Conservation (phyloP, 495 filamentous ascomycete species). For the Paragyromitra xinjiangensis region DNA sequence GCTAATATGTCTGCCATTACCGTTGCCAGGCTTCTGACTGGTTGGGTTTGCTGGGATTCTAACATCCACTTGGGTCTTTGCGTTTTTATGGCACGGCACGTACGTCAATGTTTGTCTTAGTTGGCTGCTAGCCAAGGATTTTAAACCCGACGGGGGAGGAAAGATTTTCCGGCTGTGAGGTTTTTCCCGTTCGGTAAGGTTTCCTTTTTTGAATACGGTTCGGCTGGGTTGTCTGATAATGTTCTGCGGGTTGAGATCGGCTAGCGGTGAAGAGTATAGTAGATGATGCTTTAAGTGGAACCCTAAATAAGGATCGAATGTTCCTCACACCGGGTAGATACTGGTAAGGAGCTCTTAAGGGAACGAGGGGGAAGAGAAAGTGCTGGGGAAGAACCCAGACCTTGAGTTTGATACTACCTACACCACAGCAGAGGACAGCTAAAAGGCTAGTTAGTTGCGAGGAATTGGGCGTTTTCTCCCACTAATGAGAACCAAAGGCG, state of each 20-base stretch:
- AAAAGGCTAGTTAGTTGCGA: not conserved
- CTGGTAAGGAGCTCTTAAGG: not conserved
- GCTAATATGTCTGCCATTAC: no score
- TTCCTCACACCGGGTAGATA: not conserved
- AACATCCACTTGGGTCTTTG: not conserved
- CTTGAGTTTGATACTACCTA: not conserved
- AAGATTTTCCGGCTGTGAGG: not conserved
- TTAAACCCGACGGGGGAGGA: not conserved
- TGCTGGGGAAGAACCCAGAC: not conserved
- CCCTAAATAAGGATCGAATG: not conserved
- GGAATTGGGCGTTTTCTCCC: not conserved
- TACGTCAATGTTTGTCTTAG: not conserved
- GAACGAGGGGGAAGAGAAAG: not conserved
- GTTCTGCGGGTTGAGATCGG: not conserved
- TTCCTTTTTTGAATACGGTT: not conserved
- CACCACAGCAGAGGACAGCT: not conserved
- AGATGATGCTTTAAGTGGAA: not conserved
- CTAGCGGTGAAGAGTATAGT: not conserved
- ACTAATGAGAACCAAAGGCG: not conserved
- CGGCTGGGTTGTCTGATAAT: not conserved
- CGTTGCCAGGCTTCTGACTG: no score
- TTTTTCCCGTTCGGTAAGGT: constrained; percentile 1
- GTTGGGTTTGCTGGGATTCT: no score
- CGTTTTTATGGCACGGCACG: not conserved
- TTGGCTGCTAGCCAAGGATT: not conserved